phyloP scores from a whole-genome alignment of 176 grass and related monocot species.

The Oryza glumipatula region DNA sequence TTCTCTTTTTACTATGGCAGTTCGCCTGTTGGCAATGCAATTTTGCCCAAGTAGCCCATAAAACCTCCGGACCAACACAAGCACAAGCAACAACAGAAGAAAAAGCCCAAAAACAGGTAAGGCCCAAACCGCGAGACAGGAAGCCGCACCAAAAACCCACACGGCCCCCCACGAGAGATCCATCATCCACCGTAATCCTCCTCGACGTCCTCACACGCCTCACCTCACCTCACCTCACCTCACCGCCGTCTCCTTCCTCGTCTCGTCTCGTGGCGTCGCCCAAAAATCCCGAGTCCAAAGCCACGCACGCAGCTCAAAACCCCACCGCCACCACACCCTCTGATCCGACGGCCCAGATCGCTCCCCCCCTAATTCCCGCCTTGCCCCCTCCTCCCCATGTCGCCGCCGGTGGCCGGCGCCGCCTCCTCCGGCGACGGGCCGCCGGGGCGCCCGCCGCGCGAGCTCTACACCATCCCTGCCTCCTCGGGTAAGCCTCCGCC shows the following conservation, averaged over 20 bases:
- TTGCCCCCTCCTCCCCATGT: slow-evolving; percentile 32
- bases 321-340: neutral
- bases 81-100: too few relatives aligned
- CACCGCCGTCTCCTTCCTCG: neutral
- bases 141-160: neutral
- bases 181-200: neutral
- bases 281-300: neutral
- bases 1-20: too few relatives aligned
- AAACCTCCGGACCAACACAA: too few relatives aligned
- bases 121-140: slow-evolving; percentile 14
- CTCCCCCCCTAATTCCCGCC: slow-evolving; percentile 29
- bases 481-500: slow-evolving; percentile 45
- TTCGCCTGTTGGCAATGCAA: too few relatives aligned
- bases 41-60: too few relatives aligned
- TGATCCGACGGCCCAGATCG: slow-evolving; percentile 57
- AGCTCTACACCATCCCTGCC: slow-evolving; percentile 75
- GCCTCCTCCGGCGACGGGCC: slow-evolving; percentile 41
- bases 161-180: neutral
- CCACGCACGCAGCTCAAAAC: slow-evolving; percentile 9
- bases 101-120: neutral
- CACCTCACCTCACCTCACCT: neutral
- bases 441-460: slow-evolving; percentile 29
- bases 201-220: slow-evolving; percentile 21
- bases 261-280: neutral
- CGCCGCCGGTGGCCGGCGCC: slow-evolving; percentile 47